Base-by-base conservation (phyloP, 208 protist genomes). In the Crithidia fasciculata region DNA sequence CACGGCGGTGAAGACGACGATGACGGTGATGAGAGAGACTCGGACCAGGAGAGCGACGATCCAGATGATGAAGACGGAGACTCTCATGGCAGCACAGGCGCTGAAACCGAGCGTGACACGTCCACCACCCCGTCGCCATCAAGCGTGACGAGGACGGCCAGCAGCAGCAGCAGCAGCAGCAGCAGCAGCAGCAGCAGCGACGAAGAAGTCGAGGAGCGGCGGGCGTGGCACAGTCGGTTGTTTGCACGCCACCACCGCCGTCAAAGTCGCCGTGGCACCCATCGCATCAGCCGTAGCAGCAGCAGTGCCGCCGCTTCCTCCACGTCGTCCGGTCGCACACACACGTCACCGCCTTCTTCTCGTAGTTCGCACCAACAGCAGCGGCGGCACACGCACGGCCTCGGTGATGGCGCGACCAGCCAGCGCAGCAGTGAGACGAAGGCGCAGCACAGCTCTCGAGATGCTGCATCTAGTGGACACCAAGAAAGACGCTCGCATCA, bases 291-390 rank as follows among this genome's bases (percentile, higher is more conserved):
- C n/a, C 62, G 50, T 3, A 16, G 47, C 4, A 39, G 13, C 4
- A 19, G 62, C 1, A 16, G 44, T 16, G 6, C 6, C 19, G 44
- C 41, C 9, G 43, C 37, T 18, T 66, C 64, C 15, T 52, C 64
- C 64, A 53, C 57, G 7, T 65, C 64, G 3, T 71, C 50, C 2
- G 55, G 44, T 36, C 40, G 5, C 43, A 61, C 53, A 3, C 43
- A 55, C 41, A 68, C 73, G 8, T 57, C 73, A 8, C 66, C 73
- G 8, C 66, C 66, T 4, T 78, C 59, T 39, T 19, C 43, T 40
- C 4, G 10, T 4, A 2, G 5, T 16, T 68, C 62, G 8, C 45
- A 57, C 28, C 28, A 28, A 28, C 28, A 28, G 28, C 28, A 28
- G 28, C 28, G 28, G 28, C 28, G 28, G 2, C 4, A 19, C 36